Conservation (phyloP, 139 green algal genomes). For the Auxenochlorella protothecoides region DNA sequence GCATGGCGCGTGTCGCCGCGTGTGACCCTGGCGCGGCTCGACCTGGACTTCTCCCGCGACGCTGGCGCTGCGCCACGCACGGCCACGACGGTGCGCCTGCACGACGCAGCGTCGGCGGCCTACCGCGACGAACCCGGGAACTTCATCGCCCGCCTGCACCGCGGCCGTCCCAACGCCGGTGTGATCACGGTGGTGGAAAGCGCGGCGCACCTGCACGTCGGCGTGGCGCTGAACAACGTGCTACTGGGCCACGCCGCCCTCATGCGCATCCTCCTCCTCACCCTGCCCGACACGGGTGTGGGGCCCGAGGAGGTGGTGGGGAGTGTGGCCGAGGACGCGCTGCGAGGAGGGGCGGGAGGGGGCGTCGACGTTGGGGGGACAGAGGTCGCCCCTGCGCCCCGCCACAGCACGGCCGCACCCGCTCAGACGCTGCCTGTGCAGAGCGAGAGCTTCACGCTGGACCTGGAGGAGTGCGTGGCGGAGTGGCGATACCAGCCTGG, state of each 20-base stretch:
- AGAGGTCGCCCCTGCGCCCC: no score
- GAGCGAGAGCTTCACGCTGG: not conserved
- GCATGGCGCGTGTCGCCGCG: no score
- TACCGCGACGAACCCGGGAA: constrained; percentile 26
- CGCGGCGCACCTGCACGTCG: constrained; percentile 1
- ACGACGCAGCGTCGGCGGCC: constrained; percentile 14
- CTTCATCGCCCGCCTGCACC: constrained; percentile 25
- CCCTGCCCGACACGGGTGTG: constrained; percentile 1
- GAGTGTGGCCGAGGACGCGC: no score
- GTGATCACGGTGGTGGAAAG: constrained; percentile 1
- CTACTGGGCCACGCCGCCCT: constrained; percentile 27
- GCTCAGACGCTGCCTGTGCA: no score
- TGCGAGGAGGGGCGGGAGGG: no score
- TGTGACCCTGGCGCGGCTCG: constrained; percentile 4
- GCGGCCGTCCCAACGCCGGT: constrained; percentile 1
- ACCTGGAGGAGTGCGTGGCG: constrained; percentile 2
- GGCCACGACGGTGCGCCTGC: constrained; percentile 5
- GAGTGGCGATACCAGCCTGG: constrained; percentile 9
- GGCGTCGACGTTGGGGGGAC: no score
- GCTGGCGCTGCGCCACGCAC: not conserved
- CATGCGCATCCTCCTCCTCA: constrained; percentile 20
- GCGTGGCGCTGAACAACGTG: constrained; percentile 25
- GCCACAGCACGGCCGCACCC: no score
- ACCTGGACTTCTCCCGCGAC: not conserved
- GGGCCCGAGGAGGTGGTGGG: not conserved